Conservation (phyloP, 2,329 filamentous ascomycete species). For the Neopestalotiopsis clavispora region DNA sequence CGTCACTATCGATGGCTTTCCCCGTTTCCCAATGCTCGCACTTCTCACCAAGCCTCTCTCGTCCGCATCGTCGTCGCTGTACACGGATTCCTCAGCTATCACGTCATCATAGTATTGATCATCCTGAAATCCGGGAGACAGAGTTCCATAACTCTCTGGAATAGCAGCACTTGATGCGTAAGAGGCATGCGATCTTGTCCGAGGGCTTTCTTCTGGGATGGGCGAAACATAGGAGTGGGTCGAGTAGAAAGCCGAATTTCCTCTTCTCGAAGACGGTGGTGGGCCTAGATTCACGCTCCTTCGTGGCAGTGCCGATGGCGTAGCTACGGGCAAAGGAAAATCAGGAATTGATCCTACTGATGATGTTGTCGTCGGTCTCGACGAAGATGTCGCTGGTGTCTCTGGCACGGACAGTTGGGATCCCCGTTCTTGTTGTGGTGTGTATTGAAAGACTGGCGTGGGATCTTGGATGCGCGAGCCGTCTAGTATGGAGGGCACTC, state of each 20-base stretch:
- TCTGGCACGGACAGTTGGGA: slow-evolving; percentile 50
- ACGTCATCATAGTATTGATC: slow-evolving; percentile 56
- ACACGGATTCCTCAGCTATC: slow-evolving; percentile 50
- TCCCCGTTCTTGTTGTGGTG: slow-evolving; percentile 41
- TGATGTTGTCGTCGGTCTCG: slow-evolving; percentile 58
- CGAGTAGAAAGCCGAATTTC: slow-evolving; percentile 69
- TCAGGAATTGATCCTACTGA: slow-evolving; percentile 65
- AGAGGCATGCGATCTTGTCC: slow-evolving; percentile 63
- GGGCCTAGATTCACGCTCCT: slow-evolving; percentile 62
- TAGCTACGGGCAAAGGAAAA: slow-evolving; percentile 52
- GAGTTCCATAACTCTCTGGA: slow-evolving; percentile 68
- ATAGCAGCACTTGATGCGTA: slow-evolving; percentile 76
- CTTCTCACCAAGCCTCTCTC: slow-evolving; percentile 64
- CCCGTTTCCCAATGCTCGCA: slow-evolving; percentile 65
- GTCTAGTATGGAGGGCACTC: slow-evolving; percentile 64
- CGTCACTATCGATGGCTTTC: slow-evolving; percentile 60
- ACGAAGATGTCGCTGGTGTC: slow-evolving; percentile 51
- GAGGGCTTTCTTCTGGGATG: slow-evolving; percentile 73
- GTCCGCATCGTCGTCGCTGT: slow-evolving; percentile 52
- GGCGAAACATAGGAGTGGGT: slow-evolving; percentile 72
- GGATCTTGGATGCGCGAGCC: slow-evolving; percentile 59
- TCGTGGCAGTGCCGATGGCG: slow-evolving; percentile 40
- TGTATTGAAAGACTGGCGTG: slow-evolving; percentile 58
- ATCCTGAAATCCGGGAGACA: slow-evolving; percentile 52
- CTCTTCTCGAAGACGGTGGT: slow-evolving; percentile 64